Conservation (phyloP, 202 grass and related monocot species). For the Bolboschoenoplectus hybrid region DNA sequence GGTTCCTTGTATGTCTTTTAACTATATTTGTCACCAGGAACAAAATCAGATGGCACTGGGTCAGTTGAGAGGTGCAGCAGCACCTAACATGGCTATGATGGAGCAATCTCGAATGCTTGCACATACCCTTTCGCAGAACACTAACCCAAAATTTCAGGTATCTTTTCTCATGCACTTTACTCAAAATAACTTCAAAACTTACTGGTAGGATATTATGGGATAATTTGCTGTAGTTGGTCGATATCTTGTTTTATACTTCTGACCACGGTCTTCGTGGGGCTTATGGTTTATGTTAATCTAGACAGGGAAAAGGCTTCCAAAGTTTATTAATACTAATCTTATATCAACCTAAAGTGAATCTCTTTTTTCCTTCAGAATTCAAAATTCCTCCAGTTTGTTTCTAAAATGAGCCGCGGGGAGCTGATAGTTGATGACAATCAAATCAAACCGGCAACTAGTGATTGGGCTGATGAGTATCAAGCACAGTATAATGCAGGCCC, state of each 20-base stretch:
- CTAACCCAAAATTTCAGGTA: constrained; percentile 99
- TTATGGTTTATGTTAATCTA: neutral
- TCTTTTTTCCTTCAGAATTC: constrained; percentile 62
- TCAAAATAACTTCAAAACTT: constrained; percentile 17
- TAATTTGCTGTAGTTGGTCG: constrained; percentile 4
- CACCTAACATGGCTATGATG: constrained; percentile 76
- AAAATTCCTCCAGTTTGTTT: constrained; percentile 98
- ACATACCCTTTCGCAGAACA: constrained; percentile 80
- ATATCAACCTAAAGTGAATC: constrained; percentile 29
- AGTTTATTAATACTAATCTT: neutral
- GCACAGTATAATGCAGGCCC: constrained; percentile 75
- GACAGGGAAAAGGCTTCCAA: neutral
- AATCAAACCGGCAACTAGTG: constrained; percentile 87
- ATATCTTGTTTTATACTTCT: constrained; percentile 34
- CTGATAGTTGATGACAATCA: constrained; percentile 98
- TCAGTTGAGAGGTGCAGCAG: constrained; percentile 57
- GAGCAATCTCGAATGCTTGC: constrained; percentile 96
- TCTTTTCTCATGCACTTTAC: neutral
- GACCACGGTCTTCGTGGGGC: constrained; percentile 29
- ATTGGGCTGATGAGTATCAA: constrained; percentile 96
- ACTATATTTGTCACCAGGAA: constrained; percentile 50
- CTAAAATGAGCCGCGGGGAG: constrained; percentile 98
- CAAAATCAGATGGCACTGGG: constrained; percentile 75
- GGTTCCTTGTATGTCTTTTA: constrained; percentile 37
- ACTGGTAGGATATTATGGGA: constrained; percentile 11